These are phyloP conservation scores for Myriosclerotinia curreyana DNA, from an alignment of 2,329 filamentous ascomycete genomes.

Conservation along the genomic window DNA sequence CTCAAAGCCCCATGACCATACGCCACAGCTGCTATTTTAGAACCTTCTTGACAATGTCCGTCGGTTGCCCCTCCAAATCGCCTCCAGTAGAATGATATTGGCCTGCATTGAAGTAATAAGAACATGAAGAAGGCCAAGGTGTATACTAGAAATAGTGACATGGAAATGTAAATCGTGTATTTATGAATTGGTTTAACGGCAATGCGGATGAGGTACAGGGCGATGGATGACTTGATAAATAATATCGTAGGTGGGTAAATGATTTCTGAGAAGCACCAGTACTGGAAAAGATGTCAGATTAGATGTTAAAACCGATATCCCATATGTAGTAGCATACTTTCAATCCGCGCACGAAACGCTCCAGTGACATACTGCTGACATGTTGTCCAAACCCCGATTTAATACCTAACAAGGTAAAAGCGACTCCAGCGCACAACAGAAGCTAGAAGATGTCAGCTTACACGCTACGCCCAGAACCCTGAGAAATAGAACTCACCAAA, in stretches of 20 bases:
- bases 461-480: background rate
- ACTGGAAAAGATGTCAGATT: conserved; percentile 22
- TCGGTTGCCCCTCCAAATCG: conserved; percentile 31
- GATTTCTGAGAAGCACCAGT: conserved; percentile 36
- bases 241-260: conserved; percentile 46
- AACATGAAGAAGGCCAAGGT: conserved; percentile 31
- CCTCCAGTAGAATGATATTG: conserved; percentile 42
- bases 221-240: conserved; percentile 26
- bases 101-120: conserved; percentile 27
- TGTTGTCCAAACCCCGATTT: conserved; percentile 31
- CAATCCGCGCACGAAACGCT: conserved; percentile 23
- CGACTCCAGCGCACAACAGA: conserved; percentile 26
- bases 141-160: conserved; percentile 35
- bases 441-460: conserved; percentile 23
- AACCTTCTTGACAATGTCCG: conserved; percentile 37
- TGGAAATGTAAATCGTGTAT: conserved; percentile 6
- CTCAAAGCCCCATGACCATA: conserved; percentile 43
- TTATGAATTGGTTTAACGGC: conserved; percentile 13
- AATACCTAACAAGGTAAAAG: conserved; percentile 28
- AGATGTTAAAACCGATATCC: background rate
- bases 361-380: conserved; percentile 15
- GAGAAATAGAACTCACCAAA: conserved; percentile 41
- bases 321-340: conserved; percentile 25
- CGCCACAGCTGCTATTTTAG: conserved; percentile 36
- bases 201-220: conserved; percentile 20